Conservation (phyloP, 1,284 basidiomycete species). For the Irpex sp. region DNA sequence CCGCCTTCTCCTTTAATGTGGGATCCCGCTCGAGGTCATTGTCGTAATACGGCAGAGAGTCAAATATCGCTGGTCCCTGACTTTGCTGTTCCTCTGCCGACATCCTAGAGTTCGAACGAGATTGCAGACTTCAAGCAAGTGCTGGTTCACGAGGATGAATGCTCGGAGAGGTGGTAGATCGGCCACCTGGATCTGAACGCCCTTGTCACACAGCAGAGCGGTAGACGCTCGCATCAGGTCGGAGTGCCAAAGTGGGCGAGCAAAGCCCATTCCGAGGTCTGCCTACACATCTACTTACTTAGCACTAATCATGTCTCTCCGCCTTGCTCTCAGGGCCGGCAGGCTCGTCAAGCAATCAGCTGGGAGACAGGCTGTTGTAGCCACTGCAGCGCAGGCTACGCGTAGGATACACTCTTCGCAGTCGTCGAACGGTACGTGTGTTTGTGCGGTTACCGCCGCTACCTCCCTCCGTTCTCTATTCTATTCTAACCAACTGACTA, state of each 20-base stretch:
- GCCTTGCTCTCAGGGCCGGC: constrained; percentile 40
- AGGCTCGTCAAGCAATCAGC: constrained; percentile 31
- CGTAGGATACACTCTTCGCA: constrained; percentile 42
- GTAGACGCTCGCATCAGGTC: constrained; percentile 10
- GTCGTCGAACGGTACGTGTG: constrained; percentile 44
- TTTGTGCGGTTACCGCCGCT: background rate
- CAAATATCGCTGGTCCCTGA: constrained; percentile 41
- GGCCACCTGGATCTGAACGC: constrained; percentile 15
- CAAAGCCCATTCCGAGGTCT: constrained; percentile 9
- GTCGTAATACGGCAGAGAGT: constrained; percentile 94
- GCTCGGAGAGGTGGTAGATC: background rate
- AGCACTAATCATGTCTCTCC: constrained; percentile 47
- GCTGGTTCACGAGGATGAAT: no score
- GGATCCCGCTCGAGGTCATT: constrained; percentile 83
- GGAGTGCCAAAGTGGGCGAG: constrained; percentile 16
- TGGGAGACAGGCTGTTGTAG: constrained; percentile 21
- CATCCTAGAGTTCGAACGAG: constrained; percentile 5
- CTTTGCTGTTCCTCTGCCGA: constrained; percentile 4
- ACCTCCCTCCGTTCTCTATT: constrained; percentile 2
- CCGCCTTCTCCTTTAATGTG: constrained; percentile 67
- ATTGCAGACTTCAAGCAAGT: no score
- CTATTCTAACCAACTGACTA: constrained; percentile 6
- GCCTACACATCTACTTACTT: constrained; percentile 2
- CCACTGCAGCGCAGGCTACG: constrained; percentile 18
- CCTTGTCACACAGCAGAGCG: constrained; percentile 6